Conservation (phyloP, 306 rosid species). For the Malus asiatica region DNA sequence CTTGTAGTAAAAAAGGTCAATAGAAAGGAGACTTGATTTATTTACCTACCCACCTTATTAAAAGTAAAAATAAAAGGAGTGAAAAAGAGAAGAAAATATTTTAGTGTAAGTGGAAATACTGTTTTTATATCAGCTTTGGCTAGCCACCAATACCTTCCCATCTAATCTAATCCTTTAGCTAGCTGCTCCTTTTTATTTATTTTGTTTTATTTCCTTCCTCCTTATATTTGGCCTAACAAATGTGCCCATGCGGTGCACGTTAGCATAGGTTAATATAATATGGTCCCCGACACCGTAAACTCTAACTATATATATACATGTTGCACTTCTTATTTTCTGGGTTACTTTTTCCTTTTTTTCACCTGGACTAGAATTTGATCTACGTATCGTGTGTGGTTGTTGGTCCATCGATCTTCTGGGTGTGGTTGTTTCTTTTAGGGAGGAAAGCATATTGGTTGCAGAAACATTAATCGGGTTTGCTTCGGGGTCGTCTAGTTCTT, state of each 20-base stretch:
- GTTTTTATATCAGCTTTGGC: conserved; percentile 41
- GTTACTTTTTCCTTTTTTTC: conserved; percentile 3
- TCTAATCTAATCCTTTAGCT: conserved; percentile 29
- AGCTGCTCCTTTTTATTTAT: not conserved
- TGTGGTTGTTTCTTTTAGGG: conserved; percentile 36
- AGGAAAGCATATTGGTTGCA: conserved; percentile 31
- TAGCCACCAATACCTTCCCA: conserved; percentile 43
- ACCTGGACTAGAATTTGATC: conserved; percentile 16
- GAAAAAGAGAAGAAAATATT: not conserved
- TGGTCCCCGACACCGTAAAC: conserved; percentile 51
- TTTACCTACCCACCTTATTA: conserved; percentile 15
- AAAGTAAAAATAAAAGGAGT: not conserved
- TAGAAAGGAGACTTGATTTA: conserved; percentile 22
- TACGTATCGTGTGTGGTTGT: conserved; percentile 12
- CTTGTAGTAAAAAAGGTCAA: conserved; percentile 42
- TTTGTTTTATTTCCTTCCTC: conserved; percentile 7
- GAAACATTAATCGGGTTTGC: conserved; percentile 25
- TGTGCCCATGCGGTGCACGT: conserved; percentile 60
- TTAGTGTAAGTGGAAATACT: conserved; percentile 58
- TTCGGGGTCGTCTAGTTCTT: conserved; percentile 35
- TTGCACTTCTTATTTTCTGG: conserved; percentile 7
- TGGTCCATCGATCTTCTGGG: conserved; percentile 13
- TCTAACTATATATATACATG: not conserved
- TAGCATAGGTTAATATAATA: conserved; percentile 34
- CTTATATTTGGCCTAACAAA: conserved; percentile 38